phyloP scores from a whole-genome alignment of 2,329 filamentous ascomycete genomes.

The Talaromyces piceae region DNA sequence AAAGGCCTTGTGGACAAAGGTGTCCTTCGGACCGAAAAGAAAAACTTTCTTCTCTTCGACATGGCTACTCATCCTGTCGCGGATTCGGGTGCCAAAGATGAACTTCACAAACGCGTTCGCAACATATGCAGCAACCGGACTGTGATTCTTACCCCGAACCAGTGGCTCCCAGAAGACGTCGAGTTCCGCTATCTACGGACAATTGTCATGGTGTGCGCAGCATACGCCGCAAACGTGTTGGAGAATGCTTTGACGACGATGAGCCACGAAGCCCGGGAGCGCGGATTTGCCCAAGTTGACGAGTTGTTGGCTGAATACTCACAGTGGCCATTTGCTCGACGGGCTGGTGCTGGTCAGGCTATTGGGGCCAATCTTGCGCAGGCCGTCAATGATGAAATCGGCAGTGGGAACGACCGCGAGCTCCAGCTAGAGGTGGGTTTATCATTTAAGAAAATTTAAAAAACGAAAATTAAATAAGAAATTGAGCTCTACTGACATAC shows the following conservation, averaged over 20 bases:
- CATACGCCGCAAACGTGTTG: conserved; percentile 94
- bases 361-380: conserved; percentile 90
- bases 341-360: conserved; percentile 65
- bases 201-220: conserved; percentile 92
- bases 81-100: conserved; percentile 93
- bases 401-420: conserved; percentile 82
- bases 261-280: conserved; percentile 86
- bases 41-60: conserved; percentile 98
- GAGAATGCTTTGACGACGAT: conserved; percentile 95
- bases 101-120: conserved; percentile 86
- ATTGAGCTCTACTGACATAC: conserved; percentile 2
- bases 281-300: conserved; percentile 94
- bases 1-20: conserved; percentile 98
- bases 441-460: conserved; percentile 12
- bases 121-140: conserved; percentile 91
- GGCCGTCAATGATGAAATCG: conserved; percentile 79
- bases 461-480: no score
- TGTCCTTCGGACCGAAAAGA: conserved; percentile 95
- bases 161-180: conserved; percentile 87
- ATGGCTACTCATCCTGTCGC: conserved; percentile 99
- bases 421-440: conserved; percentile 82
- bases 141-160: conserved; percentile 75
- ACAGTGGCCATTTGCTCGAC: conserved; percentile 91
- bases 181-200: conserved; percentile 92
- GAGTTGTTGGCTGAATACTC: conserved; percentile 93